phyloP scores from a whole-genome alignment of 495 filamentous ascomycete species.

The Neurospora hispaniola region DNA sequence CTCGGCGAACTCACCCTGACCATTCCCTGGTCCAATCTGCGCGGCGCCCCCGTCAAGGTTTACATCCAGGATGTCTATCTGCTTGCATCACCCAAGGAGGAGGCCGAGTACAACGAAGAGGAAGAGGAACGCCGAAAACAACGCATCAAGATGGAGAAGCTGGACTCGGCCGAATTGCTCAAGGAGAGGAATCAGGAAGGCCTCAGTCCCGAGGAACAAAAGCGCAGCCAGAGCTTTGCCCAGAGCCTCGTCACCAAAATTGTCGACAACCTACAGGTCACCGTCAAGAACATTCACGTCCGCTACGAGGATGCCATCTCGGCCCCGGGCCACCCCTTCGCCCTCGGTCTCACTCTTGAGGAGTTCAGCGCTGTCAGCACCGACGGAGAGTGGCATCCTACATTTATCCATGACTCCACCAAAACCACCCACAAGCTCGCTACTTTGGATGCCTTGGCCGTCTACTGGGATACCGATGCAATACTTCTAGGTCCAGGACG shows the following conservation, averaged over 20 bases:
- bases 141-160: conserved; percentile 89
- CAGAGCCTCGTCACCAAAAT: conserved; percentile 90
- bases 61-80: conserved; percentile 95
- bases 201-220: conserved; percentile 85
- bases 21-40: conserved; percentile 93
- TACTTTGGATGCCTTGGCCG: conserved; percentile 71
- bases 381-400: conserved; percentile 84
- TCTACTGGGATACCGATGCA: conserved; percentile 97
- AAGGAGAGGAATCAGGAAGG: conserved; percentile 88
- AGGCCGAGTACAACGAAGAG: conserved; percentile 82
- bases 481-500: conserved; percentile 68
- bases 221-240: conserved; percentile 93
- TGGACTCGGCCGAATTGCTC: conserved; percentile 88
- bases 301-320: conserved; percentile 97
- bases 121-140: conserved; percentile 79
- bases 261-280: conserved; percentile 94
- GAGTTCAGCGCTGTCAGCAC: conserved; percentile 96
- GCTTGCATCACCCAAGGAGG: conserved; percentile 86
- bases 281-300: conserved; percentile 94
- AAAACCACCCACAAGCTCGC: conserved; percentile 85
- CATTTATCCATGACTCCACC: conserved; percentile 80
- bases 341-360: conserved; percentile 78
- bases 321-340: conserved; percentile 89
- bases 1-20: conserved; percentile 79
- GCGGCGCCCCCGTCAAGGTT: conserved; percentile 86